Conservation (phyloP, 305 asterid species). For the Solanum aculeatissimum region DNA sequence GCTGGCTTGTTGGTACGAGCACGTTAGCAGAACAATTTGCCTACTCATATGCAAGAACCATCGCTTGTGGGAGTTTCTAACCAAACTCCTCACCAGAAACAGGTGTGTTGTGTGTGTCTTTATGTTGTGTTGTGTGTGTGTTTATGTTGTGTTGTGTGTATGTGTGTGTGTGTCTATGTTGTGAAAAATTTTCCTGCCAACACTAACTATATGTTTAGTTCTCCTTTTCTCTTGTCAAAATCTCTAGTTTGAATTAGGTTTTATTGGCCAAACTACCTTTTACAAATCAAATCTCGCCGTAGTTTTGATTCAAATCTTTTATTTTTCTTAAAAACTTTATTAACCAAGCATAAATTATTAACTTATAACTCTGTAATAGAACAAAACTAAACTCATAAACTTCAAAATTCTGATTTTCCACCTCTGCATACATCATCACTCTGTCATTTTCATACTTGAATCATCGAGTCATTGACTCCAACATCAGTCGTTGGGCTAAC, state of each 20-base stretch:
- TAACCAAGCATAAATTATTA: too few species aligned
- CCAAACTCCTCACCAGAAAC: conserved; percentile 77
- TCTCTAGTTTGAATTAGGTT: not conserved
- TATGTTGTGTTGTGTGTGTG: not conserved
- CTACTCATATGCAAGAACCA: conserved; percentile 83
- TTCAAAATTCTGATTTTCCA: too few species aligned
- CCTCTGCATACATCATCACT: too few species aligned
- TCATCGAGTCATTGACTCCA: too few species aligned
- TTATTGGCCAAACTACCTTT: not conserved
- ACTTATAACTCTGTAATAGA: too few species aligned
- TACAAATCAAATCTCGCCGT: too few species aligned
- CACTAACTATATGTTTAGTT: not conserved
- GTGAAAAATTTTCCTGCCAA: not conserved
- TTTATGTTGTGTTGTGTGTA: not conserved
- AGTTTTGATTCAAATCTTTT: too few species aligned
- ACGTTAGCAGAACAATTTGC: conserved; percentile 75
- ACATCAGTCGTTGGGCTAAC: too few species aligned
- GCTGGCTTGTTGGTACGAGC: conserved; percentile 93
- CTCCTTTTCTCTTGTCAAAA: not conserved
- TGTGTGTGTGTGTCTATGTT: not conserved
- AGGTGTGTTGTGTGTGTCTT: conserved; percentile 22
- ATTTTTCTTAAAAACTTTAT: too few species aligned
- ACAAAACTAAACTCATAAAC: too few species aligned
- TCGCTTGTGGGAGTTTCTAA: conserved; percentile 70
- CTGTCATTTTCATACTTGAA: too few species aligned